Conservation (phyloP, 345 rosid species). For the Brassica juncea region DNA sequence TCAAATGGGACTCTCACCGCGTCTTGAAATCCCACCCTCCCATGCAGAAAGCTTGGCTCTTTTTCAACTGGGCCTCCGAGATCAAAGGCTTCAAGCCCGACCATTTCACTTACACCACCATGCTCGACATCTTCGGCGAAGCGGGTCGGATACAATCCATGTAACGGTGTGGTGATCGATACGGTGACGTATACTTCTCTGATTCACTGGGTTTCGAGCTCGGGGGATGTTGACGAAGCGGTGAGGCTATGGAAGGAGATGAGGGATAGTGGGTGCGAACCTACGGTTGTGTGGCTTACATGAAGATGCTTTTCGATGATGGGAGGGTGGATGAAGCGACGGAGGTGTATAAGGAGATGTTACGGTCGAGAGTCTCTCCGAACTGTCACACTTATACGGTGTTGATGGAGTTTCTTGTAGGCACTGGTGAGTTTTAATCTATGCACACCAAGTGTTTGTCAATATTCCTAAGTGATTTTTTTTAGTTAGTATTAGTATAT, state of each 20-base stretch:
- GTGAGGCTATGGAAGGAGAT: conserved; percentile 72
- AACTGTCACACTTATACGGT: conserved; percentile 85
- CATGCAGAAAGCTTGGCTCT: conserved; percentile 90
- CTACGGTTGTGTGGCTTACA: conserved; percentile 72
- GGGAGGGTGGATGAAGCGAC: conserved; percentile 64
- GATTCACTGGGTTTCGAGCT: conserved; percentile 75
- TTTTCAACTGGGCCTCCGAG: conserved; percentile 72
- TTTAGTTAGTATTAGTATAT: not conserved
- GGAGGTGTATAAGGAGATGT: conserved; percentile 72
- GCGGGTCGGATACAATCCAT: conserved; percentile 74
- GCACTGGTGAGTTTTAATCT: conserved; percentile 48
- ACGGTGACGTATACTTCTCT: conserved; percentile 74
- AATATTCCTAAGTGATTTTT: conserved; percentile 30
- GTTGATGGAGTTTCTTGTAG: conserved; percentile 69
- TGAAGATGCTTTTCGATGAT: conserved; percentile 71
- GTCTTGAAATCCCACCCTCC: conserved; percentile 89
- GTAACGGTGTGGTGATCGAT: conserved; percentile 64
- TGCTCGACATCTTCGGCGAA: conserved; percentile 92
- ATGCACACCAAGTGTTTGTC: conserved; percentile 47
- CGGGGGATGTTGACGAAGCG: conserved; percentile 69
- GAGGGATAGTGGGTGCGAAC: conserved; percentile 52
- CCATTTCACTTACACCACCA: conserved; percentile 85
- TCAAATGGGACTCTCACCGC: conserved; percentile 82
- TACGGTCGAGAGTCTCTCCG: conserved; percentile 57
- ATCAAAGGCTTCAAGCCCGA: conserved; percentile 72